phyloP scores from a whole-genome alignment of 2,329 filamentous ascomycete species.

The Rutstroemia sp. region DNA sequence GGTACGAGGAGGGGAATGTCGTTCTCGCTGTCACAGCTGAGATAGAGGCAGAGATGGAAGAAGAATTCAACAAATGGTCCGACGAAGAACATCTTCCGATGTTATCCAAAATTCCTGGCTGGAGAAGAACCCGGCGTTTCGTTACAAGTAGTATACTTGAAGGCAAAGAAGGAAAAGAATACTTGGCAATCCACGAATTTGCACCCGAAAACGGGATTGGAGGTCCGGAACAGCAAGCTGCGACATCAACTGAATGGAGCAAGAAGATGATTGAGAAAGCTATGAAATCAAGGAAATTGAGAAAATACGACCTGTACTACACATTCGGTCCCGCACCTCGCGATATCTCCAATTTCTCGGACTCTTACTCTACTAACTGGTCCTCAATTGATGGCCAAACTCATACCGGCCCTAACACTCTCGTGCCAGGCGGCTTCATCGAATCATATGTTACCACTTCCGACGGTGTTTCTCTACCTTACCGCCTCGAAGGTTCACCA shows the following conservation, averaged over 20 bases:
- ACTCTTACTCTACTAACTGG: conserved; percentile 25
- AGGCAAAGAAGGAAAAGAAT: conserved; percentile 46
- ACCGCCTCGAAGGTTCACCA: conserved; percentile 66
- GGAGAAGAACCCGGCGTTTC: conserved; percentile 67
- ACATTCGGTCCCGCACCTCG: conserved; percentile 69
- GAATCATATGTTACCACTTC: conserved; percentile 59
- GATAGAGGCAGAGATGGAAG: conserved; percentile 42
- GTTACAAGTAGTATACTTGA: conserved; percentile 55
- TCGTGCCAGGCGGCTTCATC: conserved; percentile 46
- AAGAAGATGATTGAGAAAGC: conserved; percentile 51
- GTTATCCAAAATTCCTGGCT: conserved; percentile 68
- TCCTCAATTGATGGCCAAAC: conserved; percentile 40
- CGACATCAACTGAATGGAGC: conserved; percentile 55
- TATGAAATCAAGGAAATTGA: conserved; percentile 48
- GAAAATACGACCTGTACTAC: conserved; percentile 68
- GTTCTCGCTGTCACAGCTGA: conserved; percentile 54
- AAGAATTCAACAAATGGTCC: conserved; percentile 62
- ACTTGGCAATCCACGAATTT: conserved; percentile 68
- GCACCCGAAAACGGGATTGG: conserved; percentile 57
- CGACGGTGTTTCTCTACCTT: conserved; percentile 64
- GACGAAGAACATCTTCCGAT: conserved; percentile 66
- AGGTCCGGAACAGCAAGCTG: conserved; percentile 55
- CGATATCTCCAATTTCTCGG: conserved; percentile 41
- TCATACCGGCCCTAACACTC: conserved; percentile 27
- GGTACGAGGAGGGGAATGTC: conserved; percentile 51